Conservation (phyloP, 164 flowering plant genomes). For the Protea cynaroides region DNA sequence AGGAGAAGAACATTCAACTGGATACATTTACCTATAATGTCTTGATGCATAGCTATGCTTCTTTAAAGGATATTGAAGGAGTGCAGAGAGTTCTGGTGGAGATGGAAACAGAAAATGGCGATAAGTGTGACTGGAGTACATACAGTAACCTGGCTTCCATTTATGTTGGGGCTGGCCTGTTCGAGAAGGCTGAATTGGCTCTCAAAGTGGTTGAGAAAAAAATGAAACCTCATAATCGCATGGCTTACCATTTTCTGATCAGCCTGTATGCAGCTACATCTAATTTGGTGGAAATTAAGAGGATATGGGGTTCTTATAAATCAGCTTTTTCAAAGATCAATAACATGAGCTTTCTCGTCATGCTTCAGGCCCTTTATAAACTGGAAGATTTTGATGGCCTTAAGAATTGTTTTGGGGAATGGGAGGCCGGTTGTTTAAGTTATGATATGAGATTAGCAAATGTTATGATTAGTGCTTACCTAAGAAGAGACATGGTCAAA, state of each 20-base stretch:
- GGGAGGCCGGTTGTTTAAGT: constrained; percentile 25
- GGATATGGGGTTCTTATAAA: constrained; percentile 34
- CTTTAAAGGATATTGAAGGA: constrained; percentile 26
- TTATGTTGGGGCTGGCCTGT: constrained; percentile 24
- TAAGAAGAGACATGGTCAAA: constrained; percentile 23
- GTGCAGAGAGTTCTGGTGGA: constrained; percentile 31
- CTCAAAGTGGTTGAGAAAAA: constrained; percentile 28
- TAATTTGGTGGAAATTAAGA: constrained; percentile 24
- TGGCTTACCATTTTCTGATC: constrained; percentile 20
- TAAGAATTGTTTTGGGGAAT: constrained; percentile 28
- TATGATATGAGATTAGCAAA: constrained; percentile 34
- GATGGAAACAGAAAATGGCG: constrained; percentile 9
- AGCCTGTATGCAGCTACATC: constrained; percentile 23
- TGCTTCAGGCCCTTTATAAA: constrained; percentile 29
- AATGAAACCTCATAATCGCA: constrained; percentile 13
- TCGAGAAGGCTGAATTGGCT: constrained; percentile 24
- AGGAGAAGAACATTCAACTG: constrained; percentile 13
- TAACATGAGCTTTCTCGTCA: constrained; percentile 28
- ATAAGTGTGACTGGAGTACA: constrained; percentile 14
- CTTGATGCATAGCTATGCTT: constrained; percentile 31
- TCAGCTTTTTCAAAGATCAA: constrained; percentile 15
- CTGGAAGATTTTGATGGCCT: constrained; percentile 28
- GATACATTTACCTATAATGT: constrained; percentile 25
- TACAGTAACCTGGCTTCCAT: constrained; percentile 27
- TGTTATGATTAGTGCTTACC: constrained; percentile 26